A percentile compares a stretch with the other conserved stretches of the same genome.
phyloP scores from a whole-genome alignment of 1,284 basidiomycete genomes.

The Naganishia sp. region DNA sequence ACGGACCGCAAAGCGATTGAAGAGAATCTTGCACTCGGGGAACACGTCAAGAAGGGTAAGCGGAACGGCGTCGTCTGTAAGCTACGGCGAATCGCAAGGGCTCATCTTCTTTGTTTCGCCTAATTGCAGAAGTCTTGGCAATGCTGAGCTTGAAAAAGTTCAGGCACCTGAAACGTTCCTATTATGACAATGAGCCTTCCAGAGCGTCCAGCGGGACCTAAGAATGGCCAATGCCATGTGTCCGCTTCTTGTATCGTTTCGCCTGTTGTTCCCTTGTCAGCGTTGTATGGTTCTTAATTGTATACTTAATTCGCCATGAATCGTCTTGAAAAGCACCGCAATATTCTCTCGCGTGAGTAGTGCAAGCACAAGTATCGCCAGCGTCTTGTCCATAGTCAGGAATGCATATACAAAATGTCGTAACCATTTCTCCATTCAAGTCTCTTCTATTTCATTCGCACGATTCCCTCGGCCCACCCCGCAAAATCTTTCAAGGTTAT shows the following conservation, averaged over 20 bases:
- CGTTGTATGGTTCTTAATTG: not conserved
- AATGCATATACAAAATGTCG: too few species aligned
- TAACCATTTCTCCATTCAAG: not conserved
- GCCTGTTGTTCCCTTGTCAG: too few species aligned
- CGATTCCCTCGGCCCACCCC: not conserved
- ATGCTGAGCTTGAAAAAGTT: constrained; percentile 84
- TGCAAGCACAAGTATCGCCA: too few species aligned
- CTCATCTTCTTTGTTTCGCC: too few species aligned
- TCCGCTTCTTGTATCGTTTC: not conserved
- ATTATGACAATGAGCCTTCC: constrained; percentile 54
- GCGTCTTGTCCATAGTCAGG: too few species aligned
- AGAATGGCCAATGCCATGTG: too few species aligned
- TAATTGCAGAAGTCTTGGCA: constrained; percentile 73
- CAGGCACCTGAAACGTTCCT: constrained; percentile 74
- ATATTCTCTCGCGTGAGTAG: not conserved
- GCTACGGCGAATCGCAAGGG: too few species aligned
- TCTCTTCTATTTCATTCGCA: not conserved
- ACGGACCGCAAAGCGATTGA: constrained; percentile 73
- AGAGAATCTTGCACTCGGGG: constrained; percentile 72
- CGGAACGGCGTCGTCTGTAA: too few species aligned
- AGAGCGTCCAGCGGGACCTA: constrained; percentile 1
- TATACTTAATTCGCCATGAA: not conserved
- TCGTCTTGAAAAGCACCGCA: not conserved
- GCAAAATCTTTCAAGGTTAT: not conserved
- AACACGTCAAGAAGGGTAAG: constrained; percentile 86